phyloP scores from a whole-genome alignment of 202 grass and related monocot species.

The Zoysia matrella region DNA sequence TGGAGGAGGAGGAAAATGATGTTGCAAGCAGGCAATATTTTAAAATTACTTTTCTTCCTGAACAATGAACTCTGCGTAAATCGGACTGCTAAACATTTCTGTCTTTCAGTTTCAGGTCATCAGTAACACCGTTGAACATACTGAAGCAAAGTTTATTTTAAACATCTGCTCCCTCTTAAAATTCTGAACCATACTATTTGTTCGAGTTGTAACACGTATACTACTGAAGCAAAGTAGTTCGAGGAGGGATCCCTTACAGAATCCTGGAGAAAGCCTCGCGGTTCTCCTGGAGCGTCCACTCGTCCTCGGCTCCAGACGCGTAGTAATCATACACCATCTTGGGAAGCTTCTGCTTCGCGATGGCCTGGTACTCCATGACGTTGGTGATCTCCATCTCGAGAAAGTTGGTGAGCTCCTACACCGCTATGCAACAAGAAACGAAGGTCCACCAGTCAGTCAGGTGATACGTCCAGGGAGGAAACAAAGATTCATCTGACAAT shows the following conservation, averaged over 20 bases:
- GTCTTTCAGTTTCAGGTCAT: background rate
- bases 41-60: background rate
- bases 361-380: constrained; percentile 91
- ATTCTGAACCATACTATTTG: background rate
- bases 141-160: background rate
- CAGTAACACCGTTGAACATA: background rate
- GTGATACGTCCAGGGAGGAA: background rate
- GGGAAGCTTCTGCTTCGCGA: constrained; percentile 90
- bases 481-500: background rate
- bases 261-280: constrained; percentile 89
- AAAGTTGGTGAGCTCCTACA: constrained; percentile 1
- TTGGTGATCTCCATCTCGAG: constrained; percentile 79
- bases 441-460: no score
- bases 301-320: constrained; percentile 87
- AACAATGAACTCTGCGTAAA: constrained; percentile 12
- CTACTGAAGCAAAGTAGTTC: background rate
- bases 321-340: constrained; percentile 97
- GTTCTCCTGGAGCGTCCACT: constrained; percentile 94
- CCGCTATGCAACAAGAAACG: constrained; percentile 18
- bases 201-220: background rate
- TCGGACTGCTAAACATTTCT: background rate
- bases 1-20: background rate
- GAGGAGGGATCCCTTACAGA: constrained; percentile 50
- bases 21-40: background rate
- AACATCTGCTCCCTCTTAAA: background rate